Evolutionary conservation across 331 rosid species (phyloP), one percentile per base, ranked within the genome.

Genomic region (Ulmus americana): DNA sequence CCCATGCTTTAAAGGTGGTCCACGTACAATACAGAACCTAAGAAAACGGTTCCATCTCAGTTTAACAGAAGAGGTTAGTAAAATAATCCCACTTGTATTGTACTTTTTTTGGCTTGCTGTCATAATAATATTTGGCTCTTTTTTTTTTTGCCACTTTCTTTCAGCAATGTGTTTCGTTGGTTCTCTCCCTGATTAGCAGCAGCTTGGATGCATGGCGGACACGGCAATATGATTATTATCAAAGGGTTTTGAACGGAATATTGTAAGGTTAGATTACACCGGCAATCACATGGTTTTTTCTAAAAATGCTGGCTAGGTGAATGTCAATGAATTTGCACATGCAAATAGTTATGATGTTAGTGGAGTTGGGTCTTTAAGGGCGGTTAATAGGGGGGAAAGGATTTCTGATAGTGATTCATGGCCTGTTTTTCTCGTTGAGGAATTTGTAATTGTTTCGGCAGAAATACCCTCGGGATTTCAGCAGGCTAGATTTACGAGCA

Each of bases 161-260:
- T 79, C 95, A 89, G 98, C 98, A 92, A 85, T 92, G 98, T 69
- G 98, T 89, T 62, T 89, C 98, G 46, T 76, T 92, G 83, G 98
- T 89, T 76, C 95, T 92, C 64, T 89, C 98, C 5, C 86, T 92
- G 35, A 92, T 92, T 62, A 89, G 98, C 84, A 83, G 90, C 76
- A 92, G 98, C 77, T 81, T 92, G 76, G 98, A 92, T 78, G 98
- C 98, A 42, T 92, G 98, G 97, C 82, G 97, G 72, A 92, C 98
- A 42, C 81, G 98, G 60, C 98, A 92, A 78, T 92, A 92, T 77
- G 98, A 92, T 78, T 92, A 92, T 74, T 92, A 92, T 75, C 98
- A 92, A 81, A 85, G 70, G 75, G 97, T 92, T 74, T 79, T 92
- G 86, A 92, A 92, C 69, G 98, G 98, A 77, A 92, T 92, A 82